Base-by-base conservation (phyloP, 108 stramenopile genomes). In the Nitzschia sp. region DNA sequence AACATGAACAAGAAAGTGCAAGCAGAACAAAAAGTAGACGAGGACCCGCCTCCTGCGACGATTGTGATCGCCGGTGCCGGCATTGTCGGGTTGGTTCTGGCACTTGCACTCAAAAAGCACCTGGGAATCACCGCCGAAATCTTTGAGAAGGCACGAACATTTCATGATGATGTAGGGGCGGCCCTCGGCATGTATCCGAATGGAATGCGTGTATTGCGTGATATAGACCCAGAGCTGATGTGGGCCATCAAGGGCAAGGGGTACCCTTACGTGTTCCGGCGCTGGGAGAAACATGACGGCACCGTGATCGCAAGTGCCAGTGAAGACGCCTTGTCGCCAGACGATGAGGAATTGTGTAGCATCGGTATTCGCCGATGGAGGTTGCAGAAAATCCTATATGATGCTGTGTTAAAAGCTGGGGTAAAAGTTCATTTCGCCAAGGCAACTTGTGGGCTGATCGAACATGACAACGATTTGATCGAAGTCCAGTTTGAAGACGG, bases 101-200 rank as follows among this genome's bases (percentile, higher is more conserved):
- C 72, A n/a, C 44, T 73, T 15, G 63, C 72, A 22, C 25, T 73
- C 15, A 44, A 73, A 15, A 64, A 73, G 29, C 56, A 73, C n/a
- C 9, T 65, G 30, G 64, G 64, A 8, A 45, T 73, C n/a, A 73
- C 35, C 30, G 44, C 72, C n/a, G 59, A 69, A 44, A 21, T 75
- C 17, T 75, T 63, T 48, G 74, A 75, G 41, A 29, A 66, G 38
- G 66, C 60, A 13, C 2, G 2, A 0, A 58, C 16, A 1, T 74
- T 68, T 45, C 27, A 48, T 1, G 66, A 67, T 9, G 77, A 80
- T 15, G 83, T 83, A n/a, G 86, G 86, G 0, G 80, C 78, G 0
- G 86, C 73, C 45, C 83, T 89, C 31, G 84, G 87, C 0, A 62
- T 88, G 55, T 89, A 86, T 48, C 70, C 88, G 70, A 89, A 89